Evolutionary conservation across 768 basidiomycete species (phyloP), one percentile per base, ranked within the genome.

Genomic region (Suillus clintonianus): DNA sequence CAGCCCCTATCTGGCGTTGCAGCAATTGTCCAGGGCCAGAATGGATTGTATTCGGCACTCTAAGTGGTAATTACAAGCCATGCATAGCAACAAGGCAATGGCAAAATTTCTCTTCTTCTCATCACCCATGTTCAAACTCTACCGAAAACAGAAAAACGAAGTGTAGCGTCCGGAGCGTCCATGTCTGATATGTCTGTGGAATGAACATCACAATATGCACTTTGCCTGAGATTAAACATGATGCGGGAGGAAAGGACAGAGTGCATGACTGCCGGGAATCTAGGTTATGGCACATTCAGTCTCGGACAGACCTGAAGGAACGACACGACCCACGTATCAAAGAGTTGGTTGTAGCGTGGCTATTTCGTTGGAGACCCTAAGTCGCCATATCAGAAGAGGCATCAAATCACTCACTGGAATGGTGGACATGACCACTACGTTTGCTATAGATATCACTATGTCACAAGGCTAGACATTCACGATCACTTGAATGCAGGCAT

Each of bases 201-300:
- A 19, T 13, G n/a, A 34, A 34, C 36, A 42, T 61, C 41, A 17
- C 59, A 64, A 24, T 41, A 32, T 51, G 58, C 62, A 37, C 30
- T 60, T 42, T 63, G 45, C 7, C 62, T 34, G 11, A 63, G 27
- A 41, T 63, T 53, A 22, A 60, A 63, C 62, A 63, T 63, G 47
- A 60, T 63, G 27, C 58, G 62, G 0, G 57, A 60, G 10, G 57
- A 24, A 58, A 59, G 41, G 13, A 63, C 62, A 13, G 55, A 43
- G 27, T 63, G 45, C 45, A 63, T 47, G 37, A 60, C 19, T 19
- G 43, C 24, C 1, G 56, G 62, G 55, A 63, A 37, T 19, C 62
- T 59, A 41, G 14, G 34, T 13, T 36, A 54, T 8, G 8, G 59
- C 45, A 24, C 30, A 51, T 30, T 24, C 17, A 42, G 41, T 22